Conservation (phyloP, 768 basidiomycete species). For the Phanerochaete carnosa region DNA sequence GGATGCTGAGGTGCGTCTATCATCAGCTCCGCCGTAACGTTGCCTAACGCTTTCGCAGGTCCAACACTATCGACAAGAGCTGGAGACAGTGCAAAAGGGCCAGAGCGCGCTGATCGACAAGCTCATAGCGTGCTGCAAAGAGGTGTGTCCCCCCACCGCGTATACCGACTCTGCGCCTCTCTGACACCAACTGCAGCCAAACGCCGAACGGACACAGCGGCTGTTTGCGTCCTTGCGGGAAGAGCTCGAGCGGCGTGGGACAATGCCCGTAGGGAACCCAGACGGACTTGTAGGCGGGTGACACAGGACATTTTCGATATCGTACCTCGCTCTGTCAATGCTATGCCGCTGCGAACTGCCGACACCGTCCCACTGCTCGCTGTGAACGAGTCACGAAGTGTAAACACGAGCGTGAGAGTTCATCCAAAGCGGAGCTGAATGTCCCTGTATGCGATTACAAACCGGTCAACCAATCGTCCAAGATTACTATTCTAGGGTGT, state of each 20-base stretch:
- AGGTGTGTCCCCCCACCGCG: constrained; percentile 46
- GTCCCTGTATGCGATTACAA: constrained; percentile 4
- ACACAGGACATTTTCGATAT: not conserved
- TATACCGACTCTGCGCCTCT: not conserved
- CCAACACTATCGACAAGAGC: constrained; percentile 66
- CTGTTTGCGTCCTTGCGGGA: constrained; percentile 78
- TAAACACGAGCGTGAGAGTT: not conserved
- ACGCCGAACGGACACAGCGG: constrained; percentile 79
- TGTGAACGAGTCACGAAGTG: too few species aligned
- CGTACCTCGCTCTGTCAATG: not conserved
- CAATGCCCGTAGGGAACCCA: constrained; percentile 21
- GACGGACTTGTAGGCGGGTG: constrained; percentile 17
- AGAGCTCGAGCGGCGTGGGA: constrained; percentile 72
- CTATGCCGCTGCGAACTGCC: not conserved
- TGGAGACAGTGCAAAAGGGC: constrained; percentile 76
- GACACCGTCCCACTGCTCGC: too few species aligned
- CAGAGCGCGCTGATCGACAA: constrained; percentile 83
- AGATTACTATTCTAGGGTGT: constrained; percentile 3
- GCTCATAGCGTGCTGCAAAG: constrained; percentile 81
- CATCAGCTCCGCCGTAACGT: not conserved
- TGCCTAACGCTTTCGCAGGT: constrained; percentile 37
- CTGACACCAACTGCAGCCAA: constrained; percentile 47
- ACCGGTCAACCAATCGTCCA: constrained; percentile 6
- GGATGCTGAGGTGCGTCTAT: constrained; percentile 66
- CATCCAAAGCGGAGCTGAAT: not conserved